Evolutionary conservation across 495 filamentous ascomycete genomes (phyloP).

Genomic region (Talaromyces nanjingensis): DNA sequence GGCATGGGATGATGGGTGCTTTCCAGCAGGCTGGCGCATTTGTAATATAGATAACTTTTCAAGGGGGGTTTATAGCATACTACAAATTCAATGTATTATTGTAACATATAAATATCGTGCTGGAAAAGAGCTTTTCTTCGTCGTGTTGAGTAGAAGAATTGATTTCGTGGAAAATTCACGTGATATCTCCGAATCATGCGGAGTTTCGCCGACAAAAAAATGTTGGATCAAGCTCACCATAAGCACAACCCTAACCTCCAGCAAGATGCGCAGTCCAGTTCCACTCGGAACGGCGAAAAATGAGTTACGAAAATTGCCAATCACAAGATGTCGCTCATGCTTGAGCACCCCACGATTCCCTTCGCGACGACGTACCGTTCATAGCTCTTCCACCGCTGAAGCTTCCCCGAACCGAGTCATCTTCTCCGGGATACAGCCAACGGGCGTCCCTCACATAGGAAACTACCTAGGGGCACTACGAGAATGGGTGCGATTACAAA

Average conservation of each 20-base stretch:
- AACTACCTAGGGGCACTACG: conserved; percentile 93
- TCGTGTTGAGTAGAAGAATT: not conserved
- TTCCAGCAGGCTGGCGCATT: not conserved
- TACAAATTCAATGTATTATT: not conserved
- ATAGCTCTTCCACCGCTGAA: not conserved
- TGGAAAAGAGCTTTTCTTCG: not conserved
- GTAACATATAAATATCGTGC: not conserved
- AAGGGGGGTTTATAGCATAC: not conserved
- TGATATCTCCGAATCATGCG: conserved; percentile 3
- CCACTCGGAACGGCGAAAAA: too few species aligned
- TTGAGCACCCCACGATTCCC: not conserved
- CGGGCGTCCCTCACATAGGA: conserved; percentile 88
- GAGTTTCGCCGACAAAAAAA: not conserved
- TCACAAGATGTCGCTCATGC: not conserved
- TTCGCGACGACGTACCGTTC: not conserved
- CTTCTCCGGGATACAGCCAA: conserved; percentile 97
- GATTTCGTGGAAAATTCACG: not conserved
- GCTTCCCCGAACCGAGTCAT: conserved; percentile 30
- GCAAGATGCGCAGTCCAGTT: not conserved
- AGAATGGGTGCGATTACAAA: conserved; percentile 76
- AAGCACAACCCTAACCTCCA: not conserved
- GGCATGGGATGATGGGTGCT: not conserved
- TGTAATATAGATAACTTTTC: not conserved
- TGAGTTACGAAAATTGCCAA: not conserved
- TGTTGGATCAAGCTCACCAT: not conserved